Percentiles rank a stretch among this genome's conserved stretches.
These are phyloP conservation scores for Paraphoma chrysanthemicola DNA, from an alignment of 2,329 filamentous ascomycete genomes.

Conservation along the genomic window DNA sequence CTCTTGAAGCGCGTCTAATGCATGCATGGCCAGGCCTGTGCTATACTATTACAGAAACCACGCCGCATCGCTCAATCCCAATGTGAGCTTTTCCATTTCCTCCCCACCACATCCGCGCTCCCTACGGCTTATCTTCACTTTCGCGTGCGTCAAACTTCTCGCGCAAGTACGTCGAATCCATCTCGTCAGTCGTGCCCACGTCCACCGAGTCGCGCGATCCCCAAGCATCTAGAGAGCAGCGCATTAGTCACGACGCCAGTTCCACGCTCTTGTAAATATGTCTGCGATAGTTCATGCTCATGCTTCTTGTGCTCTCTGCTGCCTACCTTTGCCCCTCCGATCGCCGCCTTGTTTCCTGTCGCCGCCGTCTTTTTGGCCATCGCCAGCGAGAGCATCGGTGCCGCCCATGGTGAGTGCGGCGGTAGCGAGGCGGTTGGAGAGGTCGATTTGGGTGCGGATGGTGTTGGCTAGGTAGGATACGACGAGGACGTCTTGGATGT, in stretches of 20 bases:
- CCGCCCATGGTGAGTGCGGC: constrained; percentile 58
- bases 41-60: constrained; percentile 17
- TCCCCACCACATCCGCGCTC: not conserved
- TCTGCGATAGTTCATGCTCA: constrained; percentile 27
- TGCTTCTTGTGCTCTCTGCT: constrained; percentile 42
- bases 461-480: constrained; percentile 98
- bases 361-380: constrained; percentile 43
- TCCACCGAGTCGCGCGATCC: not conserved
- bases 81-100: not conserved
- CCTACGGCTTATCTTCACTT: not conserved
- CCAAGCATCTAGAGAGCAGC: not conserved
- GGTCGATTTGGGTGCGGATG: constrained; percentile 97
- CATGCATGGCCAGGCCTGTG: constrained; percentile 15
- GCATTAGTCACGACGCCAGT: constrained; percentile 27
- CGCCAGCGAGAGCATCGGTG: constrained; percentile 45
- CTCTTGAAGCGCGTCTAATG: constrained; percentile 16
- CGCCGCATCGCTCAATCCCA: not conserved
- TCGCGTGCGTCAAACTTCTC: not conserved
- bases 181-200: not conserved
- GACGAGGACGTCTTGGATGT: constrained; percentile 98
- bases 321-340: constrained; percentile 39
- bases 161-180: not conserved
- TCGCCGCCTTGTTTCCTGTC: constrained; percentile 40
- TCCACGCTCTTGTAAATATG: constrained; percentile 23
- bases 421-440: constrained; percentile 90